Conservation (phyloP, 768 basidiomycete species). For the Kwoniella botswanensis region DNA sequence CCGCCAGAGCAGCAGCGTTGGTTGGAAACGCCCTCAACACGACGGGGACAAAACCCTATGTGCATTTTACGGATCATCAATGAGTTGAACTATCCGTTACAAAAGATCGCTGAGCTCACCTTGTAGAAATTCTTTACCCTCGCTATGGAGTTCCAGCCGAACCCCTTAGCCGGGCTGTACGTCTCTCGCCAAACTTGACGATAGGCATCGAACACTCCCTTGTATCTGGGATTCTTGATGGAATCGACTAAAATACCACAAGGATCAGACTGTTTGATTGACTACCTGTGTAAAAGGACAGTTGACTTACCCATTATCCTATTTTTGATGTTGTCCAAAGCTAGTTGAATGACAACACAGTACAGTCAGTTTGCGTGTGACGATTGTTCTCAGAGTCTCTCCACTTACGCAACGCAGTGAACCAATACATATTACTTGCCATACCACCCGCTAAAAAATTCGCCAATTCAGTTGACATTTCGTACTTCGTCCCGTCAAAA, state of each 20-base stretch:
- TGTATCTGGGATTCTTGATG: conserved; percentile 54
- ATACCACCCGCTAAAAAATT: conserved; percentile 60
- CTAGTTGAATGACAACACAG: conserved; percentile 42
- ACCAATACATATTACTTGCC: conserved; percentile 56
- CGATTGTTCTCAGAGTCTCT: too few species aligned
- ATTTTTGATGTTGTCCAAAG: conserved; percentile 82
- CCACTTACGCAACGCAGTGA: conserved; percentile 43
- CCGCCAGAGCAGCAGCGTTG: conserved; percentile 77
- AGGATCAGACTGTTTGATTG: conserved; percentile 12
- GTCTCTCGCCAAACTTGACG: conserved; percentile 65
- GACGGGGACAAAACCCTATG: conserved; percentile 72
- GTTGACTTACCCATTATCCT: conserved; percentile 61
- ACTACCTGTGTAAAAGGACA: neutral
- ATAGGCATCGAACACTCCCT: conserved; percentile 64
- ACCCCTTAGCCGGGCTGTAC: conserved; percentile 58
- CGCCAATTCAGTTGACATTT: conserved; percentile 59
- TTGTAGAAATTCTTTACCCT: conserved; percentile 53
- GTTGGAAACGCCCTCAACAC: conserved; percentile 76
- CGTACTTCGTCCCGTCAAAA: conserved; percentile 67
- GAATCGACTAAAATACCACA: conserved; percentile 40
- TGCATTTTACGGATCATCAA: too few species aligned
- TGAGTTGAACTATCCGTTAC: too few species aligned
- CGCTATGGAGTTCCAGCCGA: conserved; percentile 46
- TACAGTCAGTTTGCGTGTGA: too few species aligned
- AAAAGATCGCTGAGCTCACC: too few species aligned